Evolutionary conservation across 352 stramenopile genomes (phyloP), one percentile per base, ranked within the genome.

Genomic region (Phytophthora kernoviae): DNA sequence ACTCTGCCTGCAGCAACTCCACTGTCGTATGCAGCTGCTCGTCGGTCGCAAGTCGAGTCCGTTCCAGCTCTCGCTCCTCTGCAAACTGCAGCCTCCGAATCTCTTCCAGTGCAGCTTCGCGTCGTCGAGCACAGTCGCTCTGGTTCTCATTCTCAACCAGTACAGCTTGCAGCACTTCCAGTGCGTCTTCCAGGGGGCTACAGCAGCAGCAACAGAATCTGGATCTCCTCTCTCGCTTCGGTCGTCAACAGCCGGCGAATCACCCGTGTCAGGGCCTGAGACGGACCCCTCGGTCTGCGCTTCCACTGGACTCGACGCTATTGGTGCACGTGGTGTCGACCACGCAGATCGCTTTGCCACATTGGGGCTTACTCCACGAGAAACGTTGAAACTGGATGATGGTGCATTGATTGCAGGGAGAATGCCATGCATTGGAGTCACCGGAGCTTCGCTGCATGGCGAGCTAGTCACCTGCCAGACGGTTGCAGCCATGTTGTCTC

Each of bases 11-110:
- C 24, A 76, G 54, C 54, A 76, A 33, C 20, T 57, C 58, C 21
- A 76, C 49, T 15, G 68, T 76, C 18, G 44, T 51, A n/a, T 68
- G 47, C 33, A 73, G 46, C 26, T 73, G 68, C 46, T 76, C 68
- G 32, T 65, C 51, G 7, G 48, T 45, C 14, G 58, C 63, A 21
- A 73, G 63, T 18, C 47, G 53, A 26, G 51, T 58, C 17, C 63
- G 62, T 55, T 73, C 62, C 12, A 63, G 62, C 34, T 68, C 60
- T 22, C 27, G 42, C 27, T 58, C 24, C 40, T 71, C 67, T 2
- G 20, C 24, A 8, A 10, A 40, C 4, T 50, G 62, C 20, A 57
- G 43, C 15, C 47, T 44, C 26, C 34, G 46, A 14, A 45, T 55
- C 20, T 62, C 67, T 12, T 61, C 47, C 11, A 72, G 39, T 11